Percentiles rank a stretch among this genome's conserved stretches.
Conservation (phyloP, 169 alveolate genomes). For the Plasmodium knowlesi region DNA sequence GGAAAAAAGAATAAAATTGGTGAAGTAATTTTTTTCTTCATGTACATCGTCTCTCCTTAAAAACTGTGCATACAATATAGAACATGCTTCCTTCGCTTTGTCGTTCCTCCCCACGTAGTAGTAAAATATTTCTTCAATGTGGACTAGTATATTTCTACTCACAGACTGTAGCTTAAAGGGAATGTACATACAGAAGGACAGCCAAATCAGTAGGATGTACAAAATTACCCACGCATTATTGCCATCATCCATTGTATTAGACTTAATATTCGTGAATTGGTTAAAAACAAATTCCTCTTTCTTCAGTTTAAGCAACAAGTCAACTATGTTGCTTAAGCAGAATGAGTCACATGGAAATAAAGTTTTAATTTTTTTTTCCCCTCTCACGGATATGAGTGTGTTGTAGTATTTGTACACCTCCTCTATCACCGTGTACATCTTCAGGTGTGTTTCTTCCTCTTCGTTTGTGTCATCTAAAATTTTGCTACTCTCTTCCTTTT, state of each 20-base stretch:
- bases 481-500: not conserved
- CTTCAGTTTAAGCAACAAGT: constrained; percentile 24
- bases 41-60: constrained; percentile 47
- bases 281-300: constrained; percentile 11
- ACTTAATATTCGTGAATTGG: constrained; percentile 7
- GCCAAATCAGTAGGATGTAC: constrained; percentile 46
- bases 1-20: constrained; percentile 29
- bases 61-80: constrained; percentile 48
- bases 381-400: constrained; percentile 58
- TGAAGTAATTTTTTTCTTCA: constrained; percentile 1
- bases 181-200: constrained; percentile 50
- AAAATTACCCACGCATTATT: constrained; percentile 40
- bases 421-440: constrained; percentile 29
- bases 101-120: constrained; percentile 57
- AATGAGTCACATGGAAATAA: constrained; percentile 42
- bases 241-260: constrained; percentile 24
- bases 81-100: constrained; percentile 67
- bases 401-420: constrained; percentile 62
- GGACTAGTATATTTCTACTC: not conserved
- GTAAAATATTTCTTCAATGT: constrained; percentile 56
- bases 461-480: not conserved
- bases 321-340: constrained; percentile 18
- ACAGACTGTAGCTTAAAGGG: constrained; percentile 24
- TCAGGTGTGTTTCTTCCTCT: not conserved
- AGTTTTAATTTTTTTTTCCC: constrained; percentile 64